Base-by-base conservation (phyloP, 441 rosid species). In the Gossypium davidsonii region DNA sequence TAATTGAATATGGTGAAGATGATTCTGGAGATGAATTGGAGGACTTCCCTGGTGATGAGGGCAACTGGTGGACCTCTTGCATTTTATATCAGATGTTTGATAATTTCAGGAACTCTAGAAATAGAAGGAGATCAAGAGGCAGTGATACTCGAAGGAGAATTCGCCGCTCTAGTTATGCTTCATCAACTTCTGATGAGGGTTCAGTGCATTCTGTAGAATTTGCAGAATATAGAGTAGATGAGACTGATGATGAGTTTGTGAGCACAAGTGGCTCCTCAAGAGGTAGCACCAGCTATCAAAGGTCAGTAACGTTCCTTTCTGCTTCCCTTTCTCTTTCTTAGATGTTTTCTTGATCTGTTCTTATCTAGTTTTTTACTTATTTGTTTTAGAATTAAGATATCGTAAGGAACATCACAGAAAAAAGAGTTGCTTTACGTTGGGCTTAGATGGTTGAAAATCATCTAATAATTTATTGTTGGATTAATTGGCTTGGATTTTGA, bases 31-130 rank as follows among this genome's bases (percentile, higher is more conserved):
- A 94, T 77, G 99, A 95, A 86, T 88, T 73, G 99, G 99, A 91
- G 67, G 94, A 90, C 83, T 90, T 92, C 73, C 91, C 87, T 28
- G 83, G 87, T 49, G 88, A 85, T 69, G 96, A 86, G 52, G 87
- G 98, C 59, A 89, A 83, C 77, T 91, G 97, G 99, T 95, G 98
- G 99, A 95, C 97, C 1, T 95, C 99, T 53, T 92, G 99, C 78
- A 95, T 95, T 63, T 76, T 95, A 57, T 92, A 90, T 83, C 90
- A 92, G 81, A 89, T 92, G 73, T 95, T 95, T 78, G 91, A 89
- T 79, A 95, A 91, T 79, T 84, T 95, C 61, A 91, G 97, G 83
- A 91, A 81, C 78, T 88, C 97, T 52, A 89, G 99, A 80, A 92
- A 87, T 75, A 78, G 98, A 73, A 90, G 99, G 76, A 85, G 98